Conservation (phyloP, 1,139 yeast genomes). For the Nakaseomyces glabratus region DNA sequence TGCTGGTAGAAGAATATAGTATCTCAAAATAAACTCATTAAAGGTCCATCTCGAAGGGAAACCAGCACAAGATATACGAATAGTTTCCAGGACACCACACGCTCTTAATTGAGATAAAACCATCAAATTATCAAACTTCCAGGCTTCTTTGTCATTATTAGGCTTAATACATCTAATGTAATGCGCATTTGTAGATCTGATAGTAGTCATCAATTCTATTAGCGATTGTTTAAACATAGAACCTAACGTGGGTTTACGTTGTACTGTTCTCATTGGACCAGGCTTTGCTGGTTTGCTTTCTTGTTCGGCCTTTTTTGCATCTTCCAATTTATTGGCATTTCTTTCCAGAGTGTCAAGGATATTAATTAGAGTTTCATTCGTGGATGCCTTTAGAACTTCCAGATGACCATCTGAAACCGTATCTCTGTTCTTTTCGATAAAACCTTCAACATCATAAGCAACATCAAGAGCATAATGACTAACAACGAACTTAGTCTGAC, state of each 20-base stretch:
- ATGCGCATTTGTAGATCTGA: slow-evolving; percentile 89
- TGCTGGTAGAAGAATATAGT: slow-evolving; percentile 72
- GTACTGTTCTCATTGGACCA: slow-evolving; percentile 36
- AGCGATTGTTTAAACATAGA: slow-evolving; percentile 88
- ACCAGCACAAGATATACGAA: slow-evolving; percentile 94
- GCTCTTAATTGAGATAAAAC: slow-evolving; percentile 92
- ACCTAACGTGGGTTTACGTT: slow-evolving; percentile 87
- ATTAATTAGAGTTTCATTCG: slow-evolving; percentile 53
- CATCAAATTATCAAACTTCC: slow-evolving; percentile 95
- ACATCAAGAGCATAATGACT: slow-evolving; percentile 94
- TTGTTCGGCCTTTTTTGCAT: slow-evolving; percentile 34
- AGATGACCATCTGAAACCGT: slow-evolving; percentile 94
- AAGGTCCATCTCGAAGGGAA: slow-evolving; percentile 96
- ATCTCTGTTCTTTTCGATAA: slow-evolving; percentile 93
- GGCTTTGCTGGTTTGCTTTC: slow-evolving; percentile 30
- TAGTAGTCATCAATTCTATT: slow-evolving; percentile 87
- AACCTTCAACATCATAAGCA: slow-evolving; percentile 85
- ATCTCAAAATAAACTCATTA: slow-evolving; percentile 85
- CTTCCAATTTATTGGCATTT: slow-evolving; percentile 42
- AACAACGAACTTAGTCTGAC: slow-evolving; percentile 83
- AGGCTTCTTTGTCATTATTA: slow-evolving; percentile 84
- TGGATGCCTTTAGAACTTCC: slow-evolving; percentile 66
- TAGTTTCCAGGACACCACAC: slow-evolving; percentile 97
- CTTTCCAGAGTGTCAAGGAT: slow-evolving; percentile 59
- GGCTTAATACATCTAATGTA: slow-evolving; percentile 97